These are phyloP conservation scores for Lignosus rhinocerotis DNA, from an alignment of 1,284 basidiomycete genomes.

Conservation along the genomic window DNA sequence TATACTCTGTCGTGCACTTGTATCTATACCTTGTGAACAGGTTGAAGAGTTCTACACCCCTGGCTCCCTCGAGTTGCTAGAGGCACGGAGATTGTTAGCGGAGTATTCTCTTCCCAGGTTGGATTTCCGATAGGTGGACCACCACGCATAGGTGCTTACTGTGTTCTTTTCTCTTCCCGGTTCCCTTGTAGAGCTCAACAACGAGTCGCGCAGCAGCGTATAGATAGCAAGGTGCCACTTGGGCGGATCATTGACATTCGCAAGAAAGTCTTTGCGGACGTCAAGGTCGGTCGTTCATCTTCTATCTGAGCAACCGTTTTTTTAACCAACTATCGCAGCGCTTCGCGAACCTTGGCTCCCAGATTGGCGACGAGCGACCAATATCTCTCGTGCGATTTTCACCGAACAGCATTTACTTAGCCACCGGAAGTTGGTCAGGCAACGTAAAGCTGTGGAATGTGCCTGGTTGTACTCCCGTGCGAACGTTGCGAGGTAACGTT, in stretches of 20 bases:
- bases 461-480: slow-evolving; percentile 80
- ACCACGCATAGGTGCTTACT: slow-evolving; percentile 72
- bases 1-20: slow-evolving; percentile 1
- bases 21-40: slow-evolving; percentile 32
- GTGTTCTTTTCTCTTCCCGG: slow-evolving; percentile 39
- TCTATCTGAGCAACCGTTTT: background rate
- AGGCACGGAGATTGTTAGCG: slow-evolving; percentile 83
- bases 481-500: slow-evolving; percentile 63
- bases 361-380: slow-evolving; percentile 96
- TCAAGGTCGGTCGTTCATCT: slow-evolving; percentile 64
- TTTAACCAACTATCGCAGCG: slow-evolving; percentile 47
- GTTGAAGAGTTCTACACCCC: slow-evolving; percentile 97
- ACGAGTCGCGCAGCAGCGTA: slow-evolving; percentile 85
- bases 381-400: slow-evolving; percentile 94
- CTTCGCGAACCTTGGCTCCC: slow-evolving; percentile 91
- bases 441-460: slow-evolving; percentile 94
- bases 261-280: slow-evolving; percentile 84
- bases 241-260: slow-evolving; percentile 89
- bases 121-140: slow-evolving; percentile 60
- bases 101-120: slow-evolving; percentile 93
- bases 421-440: slow-evolving; percentile 96
- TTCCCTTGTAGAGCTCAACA: slow-evolving; percentile 80
- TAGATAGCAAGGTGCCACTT: slow-evolving; percentile 87
- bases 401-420: slow-evolving; percentile 85
- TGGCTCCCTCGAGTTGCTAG: slow-evolving; percentile 83